Base-by-base conservation (phyloP, 2,329 filamentous ascomycete genomes). In the Sarocladiaceae sp. region DNA sequence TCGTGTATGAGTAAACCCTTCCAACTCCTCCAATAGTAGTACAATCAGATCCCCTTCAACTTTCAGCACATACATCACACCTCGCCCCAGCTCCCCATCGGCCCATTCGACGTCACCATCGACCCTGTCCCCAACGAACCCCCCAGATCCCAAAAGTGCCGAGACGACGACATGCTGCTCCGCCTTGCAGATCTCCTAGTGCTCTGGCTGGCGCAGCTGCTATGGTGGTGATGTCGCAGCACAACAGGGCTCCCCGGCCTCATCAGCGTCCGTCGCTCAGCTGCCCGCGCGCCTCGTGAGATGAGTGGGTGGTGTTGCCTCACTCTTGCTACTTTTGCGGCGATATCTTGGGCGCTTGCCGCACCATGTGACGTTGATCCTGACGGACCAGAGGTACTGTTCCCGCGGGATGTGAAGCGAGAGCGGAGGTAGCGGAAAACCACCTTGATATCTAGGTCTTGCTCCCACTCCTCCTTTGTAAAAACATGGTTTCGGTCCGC, bases 61-160 rank as follows among this genome's bases (percentile, higher is more conserved):
- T 5, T n/a, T n/a, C n/a, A n/a, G n/a, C n/a, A n/a, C n/a, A n/a
- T n/a, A 18, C 12, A 21, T 43, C 40, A 43, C 20, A 85, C 77
- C 65, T 91, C 87, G 9, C 85, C 86, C 87, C 87, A 93, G 53
- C 78, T 82, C 13, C 86, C 86, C 72, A 85, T 79, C 7, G 76
- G 78, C 1, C 81, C 83, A 31, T 76, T 78, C 39, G 77, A 74
- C 2, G 78, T 80, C 60, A 86, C 78, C 49, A 82, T 71, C 51
- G 82, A 86, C 3, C 84, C 84, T 45, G 85, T 90, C 2, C 85
- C 86, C 19, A 88, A 76, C 54, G 82, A 89, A 5, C 81, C 85
- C 20, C 88, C 88, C 51, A 95, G 79, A 61, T 95, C 90, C 90
- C 90, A 96, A 62, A 94, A 96, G 59, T 95, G 88, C 44, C 88